phyloP scores from a whole-genome alignment of 192 early-diverging fungal genomes.

The Gaertneriomyces semiglobifer region DNA sequence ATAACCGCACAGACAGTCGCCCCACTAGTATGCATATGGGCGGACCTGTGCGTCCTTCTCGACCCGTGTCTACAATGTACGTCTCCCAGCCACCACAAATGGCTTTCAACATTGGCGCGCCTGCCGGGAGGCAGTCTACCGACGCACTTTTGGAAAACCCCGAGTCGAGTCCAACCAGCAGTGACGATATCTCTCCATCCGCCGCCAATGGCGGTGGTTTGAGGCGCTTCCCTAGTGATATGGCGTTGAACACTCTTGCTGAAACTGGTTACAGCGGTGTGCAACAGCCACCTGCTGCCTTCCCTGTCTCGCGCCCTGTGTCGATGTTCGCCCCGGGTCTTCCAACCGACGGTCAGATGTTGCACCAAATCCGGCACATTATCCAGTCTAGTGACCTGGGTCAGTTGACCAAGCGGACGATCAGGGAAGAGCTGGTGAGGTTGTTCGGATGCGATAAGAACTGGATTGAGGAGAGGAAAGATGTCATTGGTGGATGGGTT shows the following conservation, averaged over 20 bases:
- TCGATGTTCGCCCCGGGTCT: conserved; percentile 13
- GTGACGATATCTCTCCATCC: not conserved
- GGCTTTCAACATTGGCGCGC: not conserved
- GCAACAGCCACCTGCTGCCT: conserved; percentile 1
- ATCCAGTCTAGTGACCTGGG: conserved; percentile 67
- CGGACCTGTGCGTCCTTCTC: not conserved
- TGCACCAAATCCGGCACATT: conserved; percentile 68
- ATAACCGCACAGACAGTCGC: not conserved
- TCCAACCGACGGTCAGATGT: conserved; percentile 75
- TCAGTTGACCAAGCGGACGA: conserved; percentile 76
- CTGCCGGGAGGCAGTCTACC: too few species aligned
- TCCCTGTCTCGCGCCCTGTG: not conserved
- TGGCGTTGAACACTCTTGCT: not conserved
- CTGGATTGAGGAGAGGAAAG: conserved; percentile 38
- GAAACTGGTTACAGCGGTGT: not conserved
- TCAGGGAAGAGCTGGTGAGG: conserved; percentile 63
- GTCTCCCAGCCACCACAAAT: not conserved
- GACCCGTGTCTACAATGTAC: not conserved
- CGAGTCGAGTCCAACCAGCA: not conserved
- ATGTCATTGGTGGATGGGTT: conserved; percentile 70
- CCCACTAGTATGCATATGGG: not conserved
- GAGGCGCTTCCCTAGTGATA: not conserved
- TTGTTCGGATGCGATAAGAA: conserved; percentile 69
- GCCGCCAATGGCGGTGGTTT: not conserved
- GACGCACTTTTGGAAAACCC: not conserved